phyloP scores from a whole-genome alignment of 805 yeast genomes.

The Lipomyces sp. region DNA sequence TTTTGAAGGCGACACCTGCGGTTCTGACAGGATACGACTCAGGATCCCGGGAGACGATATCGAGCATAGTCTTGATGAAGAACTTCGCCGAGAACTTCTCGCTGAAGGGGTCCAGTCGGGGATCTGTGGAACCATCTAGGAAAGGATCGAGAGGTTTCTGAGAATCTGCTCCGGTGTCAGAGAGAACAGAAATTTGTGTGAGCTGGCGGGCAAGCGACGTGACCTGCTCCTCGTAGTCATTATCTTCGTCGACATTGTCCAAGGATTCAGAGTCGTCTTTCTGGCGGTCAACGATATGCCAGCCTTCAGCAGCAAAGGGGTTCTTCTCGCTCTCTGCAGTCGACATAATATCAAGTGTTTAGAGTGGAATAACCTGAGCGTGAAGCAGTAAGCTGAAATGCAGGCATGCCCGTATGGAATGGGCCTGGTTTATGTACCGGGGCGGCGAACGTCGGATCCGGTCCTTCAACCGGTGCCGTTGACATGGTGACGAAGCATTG shows the following conservation, averaged over 20 bases:
- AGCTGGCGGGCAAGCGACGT: slow-evolving; percentile 37
- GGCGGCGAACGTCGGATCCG: no score
- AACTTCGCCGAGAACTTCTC: slow-evolving; percentile 60
- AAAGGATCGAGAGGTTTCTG: slow-evolving; percentile 25
- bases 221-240: slow-evolving; percentile 27
- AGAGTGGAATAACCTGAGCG: neutral
- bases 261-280: slow-evolving; percentile 8
- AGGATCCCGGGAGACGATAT: slow-evolving; percentile 58
- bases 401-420: neutral
- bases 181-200: slow-evolving; percentile 27
- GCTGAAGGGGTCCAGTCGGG: slow-evolving; percentile 61
- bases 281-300: slow-evolving; percentile 7
- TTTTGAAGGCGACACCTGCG: slow-evolving; percentile 65
- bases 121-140: slow-evolving; percentile 44
- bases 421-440: neutral
- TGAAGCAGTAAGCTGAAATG: neutral
- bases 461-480: neutral
- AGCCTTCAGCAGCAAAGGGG: slow-evolving; percentile 14
- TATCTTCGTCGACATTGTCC: slow-evolving; percentile 15
- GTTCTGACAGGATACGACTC: slow-evolving; percentile 63
- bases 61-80: slow-evolving; percentile 68
- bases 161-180: slow-evolving; percentile 6
- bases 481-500: no score
- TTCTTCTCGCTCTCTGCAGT: slow-evolving; percentile 13
- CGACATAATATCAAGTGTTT: neutral